These are phyloP conservation scores for Erigeron philadelphicus DNA, from an alignment of 140 eudicot genomes.

Conservation along the genomic window DNA sequence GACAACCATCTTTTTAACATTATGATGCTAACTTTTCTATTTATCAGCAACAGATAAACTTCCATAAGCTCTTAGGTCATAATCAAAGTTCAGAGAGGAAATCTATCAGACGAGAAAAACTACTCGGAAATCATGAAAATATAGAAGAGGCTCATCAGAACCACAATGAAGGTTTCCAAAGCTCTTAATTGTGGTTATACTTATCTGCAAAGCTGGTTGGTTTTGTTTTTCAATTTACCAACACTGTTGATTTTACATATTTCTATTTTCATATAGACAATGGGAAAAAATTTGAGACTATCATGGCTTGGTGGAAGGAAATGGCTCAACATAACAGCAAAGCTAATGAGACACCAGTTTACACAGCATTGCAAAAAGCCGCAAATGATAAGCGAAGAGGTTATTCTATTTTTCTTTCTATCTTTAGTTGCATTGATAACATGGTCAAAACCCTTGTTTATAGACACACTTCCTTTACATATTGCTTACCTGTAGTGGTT, in stretches of 20 bases:
- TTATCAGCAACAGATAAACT: slow-evolving; percentile 68
- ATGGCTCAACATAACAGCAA: slow-evolving; percentile 71
- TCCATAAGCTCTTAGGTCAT: slow-evolving; percentile 78
- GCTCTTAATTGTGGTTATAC: not conserved
- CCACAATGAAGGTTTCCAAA: slow-evolving; percentile 28
- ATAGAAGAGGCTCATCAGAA: slow-evolving; percentile 32
- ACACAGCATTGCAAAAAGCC: slow-evolving; percentile 25
- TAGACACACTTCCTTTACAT: not conserved
- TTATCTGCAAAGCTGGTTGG: not conserved
- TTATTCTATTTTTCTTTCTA: slow-evolving; percentile 9
- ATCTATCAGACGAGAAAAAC: slow-evolving; percentile 37
- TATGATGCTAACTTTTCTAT: slow-evolving; percentile 1
- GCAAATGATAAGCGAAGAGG: slow-evolving; percentile 39
- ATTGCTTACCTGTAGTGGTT: not conserved
- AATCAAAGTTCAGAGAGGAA: slow-evolving; percentile 47
- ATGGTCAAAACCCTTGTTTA: not conserved
- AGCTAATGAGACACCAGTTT: slow-evolving; percentile 30
- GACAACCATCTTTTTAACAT: slow-evolving; percentile 7
- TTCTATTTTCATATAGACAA: slow-evolving; percentile 37
- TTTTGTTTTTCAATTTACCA: slow-evolving; percentile 1
- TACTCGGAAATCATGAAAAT: slow-evolving; percentile 32
- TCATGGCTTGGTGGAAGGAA: slow-evolving; percentile 97
- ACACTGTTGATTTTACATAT: not conserved
- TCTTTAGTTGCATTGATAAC: slow-evolving; percentile 2
- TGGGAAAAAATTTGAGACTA: slow-evolving; percentile 58